phyloP scores from a whole-genome alignment of 495 filamentous ascomycete species.

The Penicillium manginii region DNA sequence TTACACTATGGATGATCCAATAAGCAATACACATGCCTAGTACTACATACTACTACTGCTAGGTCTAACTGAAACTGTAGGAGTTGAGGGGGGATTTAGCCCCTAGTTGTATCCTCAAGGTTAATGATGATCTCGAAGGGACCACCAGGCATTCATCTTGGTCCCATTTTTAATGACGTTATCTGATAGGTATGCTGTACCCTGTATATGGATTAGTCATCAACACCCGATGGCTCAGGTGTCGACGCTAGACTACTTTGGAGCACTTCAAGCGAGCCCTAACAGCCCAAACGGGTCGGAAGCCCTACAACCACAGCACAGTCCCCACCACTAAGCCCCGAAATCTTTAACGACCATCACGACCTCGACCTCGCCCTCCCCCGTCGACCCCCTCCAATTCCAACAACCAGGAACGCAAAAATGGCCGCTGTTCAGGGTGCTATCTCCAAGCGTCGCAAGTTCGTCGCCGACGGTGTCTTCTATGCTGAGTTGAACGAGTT shows the following conservation, averaged over 20 bases:
- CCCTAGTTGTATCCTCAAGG: too few species aligned
- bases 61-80: background rate
- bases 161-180: too few species aligned
- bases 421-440: conserved; percentile 72
- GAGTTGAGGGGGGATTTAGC: too few species aligned
- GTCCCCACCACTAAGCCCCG: conserved; percentile 49
- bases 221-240: background rate
- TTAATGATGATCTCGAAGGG: too few species aligned
- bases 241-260: conserved; percentile 25
- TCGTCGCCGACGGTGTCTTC: conserved; percentile 99
- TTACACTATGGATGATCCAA: too few species aligned
- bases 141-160: too few species aligned
- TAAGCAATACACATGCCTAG: too few species aligned
- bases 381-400: conserved; percentile 44
- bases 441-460: conserved; percentile 98
- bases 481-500: conserved; percentile 99
- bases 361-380: conserved; percentile 40
- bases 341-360: conserved; percentile 40
- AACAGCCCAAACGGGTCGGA: conserved; percentile 40
- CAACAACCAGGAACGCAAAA: conserved; percentile 49
- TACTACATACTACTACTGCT: background rate
- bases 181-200: too few species aligned
- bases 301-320: conserved; percentile 44
- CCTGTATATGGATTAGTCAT: conserved; percentile 5
- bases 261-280: conserved; percentile 46